These are phyloP conservation scores for Cystobasidium onofrii DNA, from an alignment of 768 basidiomycete genomes.

Conservation along the genomic window DNA sequence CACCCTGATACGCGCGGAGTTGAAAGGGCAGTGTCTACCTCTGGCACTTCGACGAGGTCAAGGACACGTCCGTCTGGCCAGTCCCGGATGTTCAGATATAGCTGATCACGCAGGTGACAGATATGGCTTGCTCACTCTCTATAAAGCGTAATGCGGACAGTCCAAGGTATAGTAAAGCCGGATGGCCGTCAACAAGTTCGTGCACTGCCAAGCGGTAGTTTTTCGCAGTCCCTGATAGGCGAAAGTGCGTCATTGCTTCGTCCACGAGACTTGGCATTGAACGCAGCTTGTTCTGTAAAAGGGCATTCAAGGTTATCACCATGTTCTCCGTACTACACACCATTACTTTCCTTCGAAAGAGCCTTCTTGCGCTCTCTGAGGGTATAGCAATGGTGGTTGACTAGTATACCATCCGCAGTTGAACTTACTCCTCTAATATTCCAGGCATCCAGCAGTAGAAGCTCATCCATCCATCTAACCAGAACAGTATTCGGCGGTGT, in stretches of 20 bases:
- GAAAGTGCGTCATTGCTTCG: slow-evolving; percentile 21
- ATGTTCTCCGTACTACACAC: no score
- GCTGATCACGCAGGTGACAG: no score
- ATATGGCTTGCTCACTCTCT: slow-evolving; percentile 16
- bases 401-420: no score
- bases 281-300: not conserved
- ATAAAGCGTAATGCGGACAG: slow-evolving; percentile 16
- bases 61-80: not conserved
- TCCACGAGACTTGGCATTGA: slow-evolving; percentile 1
- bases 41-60: not conserved
- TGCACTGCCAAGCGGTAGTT: slow-evolving; percentile 3
- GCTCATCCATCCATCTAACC: slow-evolving; percentile 11
- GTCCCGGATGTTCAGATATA: not conserved
- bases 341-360: no score
- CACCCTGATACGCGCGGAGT: not conserved
- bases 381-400: no score
- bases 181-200: slow-evolving; percentile 5
- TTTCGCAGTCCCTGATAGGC: not conserved
- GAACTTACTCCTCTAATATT: slow-evolving; percentile 9
- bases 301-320: no score
- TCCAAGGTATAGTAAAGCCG: slow-evolving; percentile 17
- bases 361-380: no score
- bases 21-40: not conserved
- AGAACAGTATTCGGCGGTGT: slow-evolving; percentile 17
- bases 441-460: slow-evolving; percentile 28